phyloP scores from a whole-genome alignment of 768 basidiomycete genomes.

The Filobasidium floriforme region DNA sequence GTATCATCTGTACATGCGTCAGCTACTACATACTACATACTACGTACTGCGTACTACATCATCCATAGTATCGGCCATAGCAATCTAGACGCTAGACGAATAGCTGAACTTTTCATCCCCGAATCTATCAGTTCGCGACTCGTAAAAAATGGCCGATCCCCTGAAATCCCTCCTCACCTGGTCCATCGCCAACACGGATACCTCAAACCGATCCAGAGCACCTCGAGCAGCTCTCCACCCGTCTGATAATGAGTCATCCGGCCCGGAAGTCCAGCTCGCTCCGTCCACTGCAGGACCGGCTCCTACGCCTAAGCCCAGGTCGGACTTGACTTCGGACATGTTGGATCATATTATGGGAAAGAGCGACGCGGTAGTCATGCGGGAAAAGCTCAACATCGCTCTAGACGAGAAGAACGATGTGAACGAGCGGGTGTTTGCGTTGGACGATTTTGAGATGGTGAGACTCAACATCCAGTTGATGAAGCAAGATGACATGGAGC shows the following conservation, averaged over 20 bases:
- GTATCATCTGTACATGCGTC: too few relatives aligned
- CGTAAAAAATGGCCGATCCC: slow-evolving; percentile 2
- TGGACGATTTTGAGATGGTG: slow-evolving; percentile 47
- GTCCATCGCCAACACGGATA: slow-evolving; percentile 10
- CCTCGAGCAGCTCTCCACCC: slow-evolving; percentile 7
- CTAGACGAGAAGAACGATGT: slow-evolving; percentile 34
- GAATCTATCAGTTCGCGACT: too few relatives aligned
- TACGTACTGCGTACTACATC: too few relatives aligned
- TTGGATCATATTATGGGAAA: slow-evolving; percentile 45
- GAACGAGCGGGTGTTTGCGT: slow-evolving; percentile 41
- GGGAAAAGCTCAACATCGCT: slow-evolving; percentile 44
- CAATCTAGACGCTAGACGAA: too few relatives aligned
- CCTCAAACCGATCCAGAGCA: neutral
- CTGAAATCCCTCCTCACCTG: slow-evolving; percentile 8
- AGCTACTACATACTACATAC: too few relatives aligned
- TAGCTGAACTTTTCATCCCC: too few relatives aligned
- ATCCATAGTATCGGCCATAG: too few relatives aligned
- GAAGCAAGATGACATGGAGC: neutral
- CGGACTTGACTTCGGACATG: slow-evolving; percentile 20
- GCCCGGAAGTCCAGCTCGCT: slow-evolving; percentile 6
- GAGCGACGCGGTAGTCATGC: slow-evolving; percentile 42
- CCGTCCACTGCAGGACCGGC: neutral
- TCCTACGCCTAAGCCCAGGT: neutral
- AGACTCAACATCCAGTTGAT: slow-evolving; percentile 17
- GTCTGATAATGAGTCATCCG: neutral